These are phyloP conservation scores for Cystofilobasidium ferigula DNA, from an alignment of 768 basidiomycete species.

Conservation along the genomic window DNA sequence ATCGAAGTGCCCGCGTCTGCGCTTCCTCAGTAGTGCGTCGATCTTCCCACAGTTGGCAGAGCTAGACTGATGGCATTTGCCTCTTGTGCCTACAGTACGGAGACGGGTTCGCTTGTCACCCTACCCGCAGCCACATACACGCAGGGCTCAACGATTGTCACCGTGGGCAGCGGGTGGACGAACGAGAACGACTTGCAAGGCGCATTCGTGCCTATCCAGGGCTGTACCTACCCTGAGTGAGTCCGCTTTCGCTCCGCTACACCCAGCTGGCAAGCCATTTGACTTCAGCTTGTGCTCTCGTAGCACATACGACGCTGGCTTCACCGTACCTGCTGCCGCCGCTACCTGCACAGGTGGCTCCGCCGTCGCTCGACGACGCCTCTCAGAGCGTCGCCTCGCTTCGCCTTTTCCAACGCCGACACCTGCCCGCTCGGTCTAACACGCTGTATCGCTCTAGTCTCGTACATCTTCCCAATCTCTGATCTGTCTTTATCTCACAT, in stretches of 20 bases:
- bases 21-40: constrained; percentile 15
- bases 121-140: constrained; percentile 33
- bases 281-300: background rate
- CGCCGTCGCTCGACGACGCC: background rate
- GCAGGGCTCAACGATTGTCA: constrained; percentile 28
- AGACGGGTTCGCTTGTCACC: constrained; percentile 49
- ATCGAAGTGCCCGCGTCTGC: background rate
- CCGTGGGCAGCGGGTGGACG: constrained; percentile 2
- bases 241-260: background rate
- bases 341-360: background rate
- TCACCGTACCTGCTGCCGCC: background rate
- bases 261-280: background rate
- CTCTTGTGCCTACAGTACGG: constrained; percentile 47
- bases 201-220: constrained; percentile 52
- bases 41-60: background rate
- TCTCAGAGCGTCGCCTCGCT: no score
- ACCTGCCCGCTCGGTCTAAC: no score
- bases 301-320: background rate
- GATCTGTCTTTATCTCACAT: no score
- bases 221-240: constrained; percentile 46
- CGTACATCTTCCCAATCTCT: no score
- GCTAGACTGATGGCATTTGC: constrained; percentile 38
- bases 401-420: no score
- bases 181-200: constrained; percentile 50
- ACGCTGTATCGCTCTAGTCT: no score